These are phyloP conservation scores for Elsinoe arachidis DNA, from an alignment of 2,329 filamentous ascomycete species.

Conservation along the genomic window DNA sequence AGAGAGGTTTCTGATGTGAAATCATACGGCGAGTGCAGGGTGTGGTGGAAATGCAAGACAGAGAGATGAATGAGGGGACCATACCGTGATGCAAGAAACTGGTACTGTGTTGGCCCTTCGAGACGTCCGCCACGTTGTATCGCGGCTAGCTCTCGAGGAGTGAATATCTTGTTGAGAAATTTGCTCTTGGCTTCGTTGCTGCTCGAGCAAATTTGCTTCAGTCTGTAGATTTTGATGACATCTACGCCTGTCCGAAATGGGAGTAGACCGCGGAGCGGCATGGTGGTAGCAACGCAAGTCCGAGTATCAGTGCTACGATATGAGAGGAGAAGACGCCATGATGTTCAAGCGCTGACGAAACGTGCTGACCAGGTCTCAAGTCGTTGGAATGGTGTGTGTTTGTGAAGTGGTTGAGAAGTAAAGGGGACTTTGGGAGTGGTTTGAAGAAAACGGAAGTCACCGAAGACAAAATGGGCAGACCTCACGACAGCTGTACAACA, in stretches of 20 bases:
- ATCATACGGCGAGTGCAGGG: no score
- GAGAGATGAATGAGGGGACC: not conserved
- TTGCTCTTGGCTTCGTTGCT: not conserved
- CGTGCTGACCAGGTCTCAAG: no score
- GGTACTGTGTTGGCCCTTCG: not conserved
- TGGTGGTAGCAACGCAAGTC: not conserved
- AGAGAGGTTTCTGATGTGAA: no score
- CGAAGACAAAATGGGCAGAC: not conserved
- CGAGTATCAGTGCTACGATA: no score
- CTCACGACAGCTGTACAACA: not conserved
- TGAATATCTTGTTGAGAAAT: not conserved
- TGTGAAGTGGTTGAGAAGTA: no score
- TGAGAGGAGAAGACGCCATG: no score
- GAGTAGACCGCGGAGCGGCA: not conserved
- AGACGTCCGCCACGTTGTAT: not conserved
- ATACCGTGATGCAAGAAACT: slow-evolving; percentile 12
- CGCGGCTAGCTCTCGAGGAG: not conserved
- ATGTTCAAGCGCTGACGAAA: no score
- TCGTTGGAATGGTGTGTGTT: no score
- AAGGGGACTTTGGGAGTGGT: no score
- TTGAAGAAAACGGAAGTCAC: not conserved
- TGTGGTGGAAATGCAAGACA: not conserved
- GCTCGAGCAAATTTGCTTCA: not conserved
- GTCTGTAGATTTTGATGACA: not conserved
- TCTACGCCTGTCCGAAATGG: not conserved